Evolutionary conservation across 192 early-diverging fungal species (phyloP), one percentile per base, ranked within the genome.

Genomic region (Powellomyces hirtus): DNA sequence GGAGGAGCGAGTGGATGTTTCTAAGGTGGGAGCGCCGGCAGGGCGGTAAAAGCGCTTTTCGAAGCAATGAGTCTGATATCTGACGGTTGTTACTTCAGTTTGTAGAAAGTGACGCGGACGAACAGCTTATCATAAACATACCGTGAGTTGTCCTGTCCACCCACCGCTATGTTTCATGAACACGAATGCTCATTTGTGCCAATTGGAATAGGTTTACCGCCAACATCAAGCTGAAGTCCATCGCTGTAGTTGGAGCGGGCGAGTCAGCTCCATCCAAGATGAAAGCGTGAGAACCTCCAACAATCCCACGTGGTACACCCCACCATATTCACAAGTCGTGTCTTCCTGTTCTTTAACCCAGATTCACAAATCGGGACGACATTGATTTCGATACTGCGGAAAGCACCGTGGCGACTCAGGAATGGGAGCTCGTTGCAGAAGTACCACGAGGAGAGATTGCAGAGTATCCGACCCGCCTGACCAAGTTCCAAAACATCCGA

Each of bases 351-450:
- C 26, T 14, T 49, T 2, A 2, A 18, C 29, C 49, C 69, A 92
- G 90, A 20, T 94, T 90, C 72, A 86, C 93, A 58, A 98, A 98
- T 81, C 75, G 84, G 14, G 92, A 94, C 18, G 89, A 92, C 70
- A 62, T 99, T 59, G 95, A 99, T 76, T 99, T 99, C 77, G 89
- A 92, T 53, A 85, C 77, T 14, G 90, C 89, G 4, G 89, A 92
- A 4, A 75, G 77, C 20, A 84, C 84, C 14, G 59, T 51, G n/a
- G 73, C 89, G 4, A 87, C 89, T 8, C 95, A 97, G 78, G 85
- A 89, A 74, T 94, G 91, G 89, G 88, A 89, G 30, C 80, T 97
- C 45, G 82, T 91, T 4, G 79, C 81, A 46, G 81, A 77, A 89
- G 88, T 55, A 44, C 78, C 16, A 83, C 87, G 62, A 74, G 83